These are phyloP conservation scores for Thalassiosira profunda DNA, from an alignment of 108 stramenopile species.

Conservation along the genomic window DNA sequence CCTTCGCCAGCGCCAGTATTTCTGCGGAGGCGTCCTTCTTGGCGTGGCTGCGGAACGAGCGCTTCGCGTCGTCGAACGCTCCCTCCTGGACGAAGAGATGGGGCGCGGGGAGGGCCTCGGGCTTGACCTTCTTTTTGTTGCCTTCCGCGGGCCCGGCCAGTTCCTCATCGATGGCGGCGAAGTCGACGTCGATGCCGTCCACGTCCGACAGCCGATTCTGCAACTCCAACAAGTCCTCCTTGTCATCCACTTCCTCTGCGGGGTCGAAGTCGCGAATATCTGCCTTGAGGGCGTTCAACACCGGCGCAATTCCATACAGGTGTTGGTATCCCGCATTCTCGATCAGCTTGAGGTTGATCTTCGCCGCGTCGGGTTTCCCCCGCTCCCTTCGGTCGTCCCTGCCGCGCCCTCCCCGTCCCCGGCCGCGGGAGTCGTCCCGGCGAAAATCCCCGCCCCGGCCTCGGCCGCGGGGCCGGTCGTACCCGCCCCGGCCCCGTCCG, in stretches of 20 bases:
- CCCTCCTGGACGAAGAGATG: constrained; percentile 85
- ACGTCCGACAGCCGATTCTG: constrained; percentile 8
- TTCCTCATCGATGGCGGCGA: constrained; percentile 7
- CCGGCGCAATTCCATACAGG: constrained; percentile 83
- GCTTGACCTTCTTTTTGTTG: constrained; percentile 46
- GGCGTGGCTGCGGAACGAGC: constrained; percentile 40
- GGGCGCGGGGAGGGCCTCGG: constrained; percentile 72
- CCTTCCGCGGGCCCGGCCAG: constrained; percentile 1
- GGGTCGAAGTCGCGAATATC: constrained; percentile 61
- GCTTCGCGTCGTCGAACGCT: constrained; percentile 11
- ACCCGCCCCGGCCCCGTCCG: constrained; percentile 8
- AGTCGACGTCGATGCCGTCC: constrained; percentile 29
- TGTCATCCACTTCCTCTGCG: constrained; percentile 44
- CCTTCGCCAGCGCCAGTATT: constrained; percentile 62
- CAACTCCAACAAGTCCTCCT: constrained; percentile 24
- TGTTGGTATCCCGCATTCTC: constrained; percentile 85
- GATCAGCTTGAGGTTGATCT: constrained; percentile 77
- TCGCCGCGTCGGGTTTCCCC: constrained; percentile 6
- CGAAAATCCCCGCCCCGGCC: background rate
- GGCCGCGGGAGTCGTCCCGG: background rate
- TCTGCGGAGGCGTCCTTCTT: constrained; percentile 61
- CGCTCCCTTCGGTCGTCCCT: constrained; percentile 15
- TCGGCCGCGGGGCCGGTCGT: constrained; percentile 1
- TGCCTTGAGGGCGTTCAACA: constrained; percentile 79
- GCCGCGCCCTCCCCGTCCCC: constrained; percentile 1